A percentile compares a stretch with the other conserved stretches of the same genome.
Conservation (phyloP, 257 asterid species). For the Petunia axillaris region DNA sequence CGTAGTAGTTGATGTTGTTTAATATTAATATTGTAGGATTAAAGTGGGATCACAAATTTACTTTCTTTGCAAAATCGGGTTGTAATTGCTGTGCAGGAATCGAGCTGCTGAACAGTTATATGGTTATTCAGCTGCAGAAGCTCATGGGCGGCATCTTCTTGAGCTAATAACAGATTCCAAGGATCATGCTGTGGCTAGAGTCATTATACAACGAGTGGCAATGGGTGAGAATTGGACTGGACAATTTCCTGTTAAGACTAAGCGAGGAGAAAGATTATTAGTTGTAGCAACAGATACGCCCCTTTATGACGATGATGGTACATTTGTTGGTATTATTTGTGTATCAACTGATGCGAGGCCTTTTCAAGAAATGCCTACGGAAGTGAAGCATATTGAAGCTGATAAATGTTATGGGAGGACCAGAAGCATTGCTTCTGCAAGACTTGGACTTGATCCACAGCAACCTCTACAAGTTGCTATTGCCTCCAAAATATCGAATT, state of each 20-base stretch:
- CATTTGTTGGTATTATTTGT: slow-evolving; percentile 66
- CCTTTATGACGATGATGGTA: slow-evolving; percentile 77
- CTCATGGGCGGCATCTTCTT: slow-evolving; percentile 59
- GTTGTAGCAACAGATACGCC: slow-evolving; percentile 73
- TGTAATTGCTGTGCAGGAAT: slow-evolving; percentile 59
- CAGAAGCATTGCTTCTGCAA: slow-evolving; percentile 51
- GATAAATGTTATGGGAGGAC: slow-evolving; percentile 50
- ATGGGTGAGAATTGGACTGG: slow-evolving; percentile 91
- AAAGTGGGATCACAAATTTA: slow-evolving; percentile 3
- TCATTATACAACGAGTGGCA: slow-evolving; percentile 53
- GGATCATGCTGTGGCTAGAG: slow-evolving; percentile 48
- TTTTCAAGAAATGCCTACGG: slow-evolving; percentile 53
- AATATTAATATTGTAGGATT: slow-evolving; percentile 16
- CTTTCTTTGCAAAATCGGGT: slow-evolving; percentile 9
- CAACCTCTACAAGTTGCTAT: slow-evolving; percentile 84
- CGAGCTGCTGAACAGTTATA: slow-evolving; percentile 70
- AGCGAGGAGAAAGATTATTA: slow-evolving; percentile 60
- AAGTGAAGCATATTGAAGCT: slow-evolving; percentile 36
- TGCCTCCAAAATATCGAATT: slow-evolving; percentile 82
- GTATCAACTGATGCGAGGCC: slow-evolving; percentile 67
- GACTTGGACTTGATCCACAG: slow-evolving; percentile 77
- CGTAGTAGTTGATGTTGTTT: slow-evolving; percentile 5
- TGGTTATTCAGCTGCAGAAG: slow-evolving; percentile 77
- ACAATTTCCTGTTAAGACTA: slow-evolving; percentile 70
- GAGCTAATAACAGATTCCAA: slow-evolving; percentile 55